These are phyloP conservation scores for Fusarium verticillioides DNA, from an alignment of 2,329 filamentous ascomycete species.

Conservation along the genomic window DNA sequence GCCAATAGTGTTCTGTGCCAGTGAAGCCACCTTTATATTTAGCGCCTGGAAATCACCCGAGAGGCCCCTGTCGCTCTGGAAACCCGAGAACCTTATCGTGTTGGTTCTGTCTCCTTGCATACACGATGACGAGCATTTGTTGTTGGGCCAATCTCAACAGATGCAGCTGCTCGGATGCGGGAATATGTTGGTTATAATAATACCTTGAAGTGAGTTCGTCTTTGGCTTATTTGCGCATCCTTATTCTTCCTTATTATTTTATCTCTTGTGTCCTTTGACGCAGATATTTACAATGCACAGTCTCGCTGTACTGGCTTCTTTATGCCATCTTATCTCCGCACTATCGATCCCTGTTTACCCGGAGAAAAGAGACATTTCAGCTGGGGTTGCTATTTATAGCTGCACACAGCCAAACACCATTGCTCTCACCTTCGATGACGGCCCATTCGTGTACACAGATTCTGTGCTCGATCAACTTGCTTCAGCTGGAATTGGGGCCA, in stretches of 20 bases:
- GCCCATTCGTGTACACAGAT: constrained; percentile 7
- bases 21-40: background rate
- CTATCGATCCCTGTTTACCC: background rate
- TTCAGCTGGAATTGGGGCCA: constrained; percentile 1
- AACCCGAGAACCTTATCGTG: constrained; percentile 9
- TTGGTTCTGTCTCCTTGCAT: constrained; percentile 8
- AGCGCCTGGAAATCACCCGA: background rate
- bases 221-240: rapidly evolving
- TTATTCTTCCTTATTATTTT: too few relatives aligned
- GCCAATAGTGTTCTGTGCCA: background rate
- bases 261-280: rapidly evolving
- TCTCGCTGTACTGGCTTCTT: background rate
- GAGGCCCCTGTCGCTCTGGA: constrained; percentile 16
- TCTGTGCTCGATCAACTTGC: constrained; percentile 26
- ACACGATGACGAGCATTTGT: constrained; percentile 8
- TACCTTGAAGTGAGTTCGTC: rapidly evolving
- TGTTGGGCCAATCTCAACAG: constrained; percentile 8
- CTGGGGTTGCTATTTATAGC: constrained; percentile 8
- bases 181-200: background rate
- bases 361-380: background rate
- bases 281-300: background rate
- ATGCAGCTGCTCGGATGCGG: too few relatives aligned
- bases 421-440: constrained; percentile 26
- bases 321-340: background rate
- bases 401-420: constrained; percentile 9